Base-by-base conservation (phyloP, 2,329 filamentous ascomycete genomes). In the Fusarium sp. region DNA sequence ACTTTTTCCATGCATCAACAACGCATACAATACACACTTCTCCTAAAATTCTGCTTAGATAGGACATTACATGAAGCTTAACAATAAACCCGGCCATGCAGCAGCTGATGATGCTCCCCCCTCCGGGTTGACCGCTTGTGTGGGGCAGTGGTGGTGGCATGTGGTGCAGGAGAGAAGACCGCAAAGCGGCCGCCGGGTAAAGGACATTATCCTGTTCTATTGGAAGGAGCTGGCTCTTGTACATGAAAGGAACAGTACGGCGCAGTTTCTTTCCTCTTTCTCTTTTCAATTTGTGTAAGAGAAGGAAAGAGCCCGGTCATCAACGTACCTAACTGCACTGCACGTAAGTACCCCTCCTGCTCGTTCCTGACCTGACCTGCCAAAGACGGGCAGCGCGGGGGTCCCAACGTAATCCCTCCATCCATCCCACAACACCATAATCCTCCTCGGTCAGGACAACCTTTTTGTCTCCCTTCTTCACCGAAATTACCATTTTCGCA, bases 371-470 rank as follows among this genome's bases (percentile, higher is more conserved):
- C 62, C 62, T 55, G 46, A 7, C 34, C 34, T 38, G 34, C 18
- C 34, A 38, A 38, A 18, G 34, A 51, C 40, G 10, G 34, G 46
- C 40, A 62, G 67, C 46, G 67, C 46, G 64, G 67, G 67, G 67
- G 67, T 60, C 49, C 29, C 54, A 60, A 69, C 67, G 67, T 69
- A 69, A 69, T 69, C 66, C 42, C 59, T 69, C 42, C 42, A 29
- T n/a, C 44, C 9, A 10, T 29, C 50, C 18, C 40, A 42, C 61
- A 70, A 70, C 64, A 70, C 60, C 68, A 70, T 55, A 61, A 65
- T 25, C 16, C 20, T 18, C 11, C 64, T 59, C 54, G 49, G 25
- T 62, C 55, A 29, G 40, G 49, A 70, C 68, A 51, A 9, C 38
- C 65, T 58, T 31, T 38, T 38, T n/a, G 29, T n/a, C 18, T 23